Base-by-base conservation (phyloP, 805 yeast genomes). In the Candida caryicola region DNA sequence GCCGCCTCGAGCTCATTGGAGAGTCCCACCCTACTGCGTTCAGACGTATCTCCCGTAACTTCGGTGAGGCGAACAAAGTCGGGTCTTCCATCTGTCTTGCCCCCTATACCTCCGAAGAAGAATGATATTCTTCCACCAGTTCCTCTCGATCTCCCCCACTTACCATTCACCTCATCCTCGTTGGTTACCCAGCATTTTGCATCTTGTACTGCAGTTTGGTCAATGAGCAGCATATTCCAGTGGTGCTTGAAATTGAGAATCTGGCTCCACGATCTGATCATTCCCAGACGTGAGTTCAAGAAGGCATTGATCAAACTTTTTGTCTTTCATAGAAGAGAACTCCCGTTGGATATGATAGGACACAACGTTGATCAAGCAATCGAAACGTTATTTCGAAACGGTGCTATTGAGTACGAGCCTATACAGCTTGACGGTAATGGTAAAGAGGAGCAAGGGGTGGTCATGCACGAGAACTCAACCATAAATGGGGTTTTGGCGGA, bases 151-250 rank as follows among this genome's bases (percentile, higher is more conserved):
- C 49, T 77, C 14, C 85, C 86, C 0, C 67, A 73, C 31, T 62
- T 79, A 6, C 84, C 84, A 2, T 81, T 80, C 44, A 58, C 76
- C 3, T 71, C 82, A 0, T 66, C 74, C 9, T 58, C 71, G 0
- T 54, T 81, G 26, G 67, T 65, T 12, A 68, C 69, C 15, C 59
- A 62, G n/a, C 82, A 79, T 44, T 67, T 77, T 36, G 53, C 71
- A 8, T 65, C 60, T 17, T 79, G 84, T 46, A 51, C 53, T 2
- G 58, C 59, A 25, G 70, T 79, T 3, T 71, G 74, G 60, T 63
- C 74, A 0, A 45, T 81, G 10, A 69, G 73, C 0, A 66, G 65
- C 14, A 59, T 81, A 3, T 79, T 75, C 49, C 51, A 57, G 21
- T 81, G 86, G 86, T 72, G 81, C 25, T 62, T 71, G 37, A 62